Conservation (phyloP, 495 filamentous ascomycete species). For the Neurospora discreta region DNA sequence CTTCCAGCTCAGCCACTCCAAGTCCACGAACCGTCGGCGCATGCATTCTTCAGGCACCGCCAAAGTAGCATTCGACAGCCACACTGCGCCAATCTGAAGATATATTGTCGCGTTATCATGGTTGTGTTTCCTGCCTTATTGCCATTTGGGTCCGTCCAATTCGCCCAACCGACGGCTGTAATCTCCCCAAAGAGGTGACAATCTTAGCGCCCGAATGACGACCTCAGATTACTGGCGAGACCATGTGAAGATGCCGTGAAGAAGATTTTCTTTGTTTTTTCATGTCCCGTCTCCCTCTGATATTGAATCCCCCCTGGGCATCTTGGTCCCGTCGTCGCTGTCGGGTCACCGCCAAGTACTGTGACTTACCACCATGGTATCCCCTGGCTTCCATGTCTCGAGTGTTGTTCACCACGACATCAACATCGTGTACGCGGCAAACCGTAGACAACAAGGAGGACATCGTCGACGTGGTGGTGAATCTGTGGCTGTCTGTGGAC, state of each 20-base stretch:
- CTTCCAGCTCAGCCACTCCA: background rate
- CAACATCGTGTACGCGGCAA: background rate
- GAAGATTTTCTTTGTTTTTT: background rate
- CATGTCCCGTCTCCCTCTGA: background rate
- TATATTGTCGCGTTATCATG: background rate
- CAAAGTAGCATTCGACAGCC: background rate
- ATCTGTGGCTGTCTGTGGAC: background rate
- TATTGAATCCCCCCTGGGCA: background rate
- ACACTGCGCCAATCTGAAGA: background rate
- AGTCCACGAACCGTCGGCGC: background rate
- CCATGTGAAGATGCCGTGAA: background rate
- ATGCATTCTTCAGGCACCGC: background rate
- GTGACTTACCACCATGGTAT: background rate
- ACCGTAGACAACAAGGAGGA: background rate
- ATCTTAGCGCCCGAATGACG: background rate
- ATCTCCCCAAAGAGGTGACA: background rate
- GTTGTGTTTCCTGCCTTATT: background rate
- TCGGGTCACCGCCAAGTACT: background rate
- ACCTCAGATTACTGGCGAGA: background rate
- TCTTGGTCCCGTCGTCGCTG: background rate
- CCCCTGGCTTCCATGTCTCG: background rate
- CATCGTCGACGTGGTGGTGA: background rate
- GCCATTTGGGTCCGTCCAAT: background rate
- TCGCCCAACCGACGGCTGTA: background rate
- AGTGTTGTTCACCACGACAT: background rate